A percentile compares a stretch with the other conserved stretches of the same genome.
Conservation (phyloP, 2,329 filamentous ascomycete genomes). For the Calcarisporium arbuscula region DNA sequence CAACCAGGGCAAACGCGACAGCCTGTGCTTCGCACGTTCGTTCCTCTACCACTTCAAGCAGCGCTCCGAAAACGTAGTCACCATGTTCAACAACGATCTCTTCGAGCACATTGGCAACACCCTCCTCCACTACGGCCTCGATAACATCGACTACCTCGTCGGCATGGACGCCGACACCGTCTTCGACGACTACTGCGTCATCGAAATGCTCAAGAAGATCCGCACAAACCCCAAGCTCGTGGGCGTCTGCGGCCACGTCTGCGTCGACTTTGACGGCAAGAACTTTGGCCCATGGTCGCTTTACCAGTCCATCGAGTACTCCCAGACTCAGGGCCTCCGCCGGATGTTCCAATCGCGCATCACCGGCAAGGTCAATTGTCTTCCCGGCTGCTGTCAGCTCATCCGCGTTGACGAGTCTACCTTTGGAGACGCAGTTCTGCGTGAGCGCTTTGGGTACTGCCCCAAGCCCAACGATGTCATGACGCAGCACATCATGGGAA, state of each 20-base stretch:
- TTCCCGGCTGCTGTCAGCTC: conserved; percentile 43
- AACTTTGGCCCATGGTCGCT: conserved; percentile 39
- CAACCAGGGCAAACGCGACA: conserved; percentile 45
- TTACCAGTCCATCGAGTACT: conserved; percentile 43
- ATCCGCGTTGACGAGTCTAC: conserved; percentile 43
- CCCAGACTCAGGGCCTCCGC: conserved; percentile 38
- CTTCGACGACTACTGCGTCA: conserved; percentile 38
- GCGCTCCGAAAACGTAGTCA: conserved; percentile 32
- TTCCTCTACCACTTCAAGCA: conserved; percentile 42
- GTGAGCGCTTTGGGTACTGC: conserved; percentile 41
- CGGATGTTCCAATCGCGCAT: conserved; percentile 43
- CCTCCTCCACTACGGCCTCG: conserved; percentile 30
- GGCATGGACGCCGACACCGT: conserved; percentile 45
- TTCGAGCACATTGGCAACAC: conserved; percentile 33
- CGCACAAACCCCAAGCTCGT: conserved; percentile 36
- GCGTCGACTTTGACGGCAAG: conserved; percentile 36
- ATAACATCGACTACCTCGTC: conserved; percentile 34
- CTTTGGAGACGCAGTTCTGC: conserved; percentile 38
- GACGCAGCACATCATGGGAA: conserved; percentile 42
- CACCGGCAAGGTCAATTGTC: conserved; percentile 43
- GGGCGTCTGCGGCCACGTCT: conserved; percentile 42
- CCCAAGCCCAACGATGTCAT: conserved; percentile 42
- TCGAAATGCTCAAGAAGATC: conserved; percentile 36
- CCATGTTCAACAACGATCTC: conserved; percentile 39
- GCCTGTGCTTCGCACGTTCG: conserved; percentile 41